These are phyloP conservation scores for Lyophyllum decastes DNA, from an alignment of 768 basidiomycete species.

Conservation along the genomic window DNA sequence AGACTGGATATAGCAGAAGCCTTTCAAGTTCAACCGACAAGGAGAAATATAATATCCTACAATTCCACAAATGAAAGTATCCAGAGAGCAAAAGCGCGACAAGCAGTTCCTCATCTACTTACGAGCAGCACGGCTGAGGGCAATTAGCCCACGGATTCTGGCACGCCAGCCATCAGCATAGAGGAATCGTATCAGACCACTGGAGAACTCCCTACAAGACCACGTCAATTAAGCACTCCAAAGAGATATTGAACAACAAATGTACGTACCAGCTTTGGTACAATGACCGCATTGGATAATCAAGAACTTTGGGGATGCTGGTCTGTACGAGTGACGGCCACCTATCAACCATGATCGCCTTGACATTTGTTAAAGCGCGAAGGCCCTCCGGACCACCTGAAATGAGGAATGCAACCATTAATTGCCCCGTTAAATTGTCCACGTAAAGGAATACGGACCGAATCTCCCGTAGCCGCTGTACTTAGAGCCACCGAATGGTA, in stretches of 20 bases:
- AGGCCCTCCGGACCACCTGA: constrained; percentile 92
- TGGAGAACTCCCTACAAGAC: constrained; percentile 48
- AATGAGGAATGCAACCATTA: constrained; percentile 11
- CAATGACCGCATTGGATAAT: constrained; percentile 82
- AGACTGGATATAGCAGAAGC: not conserved
- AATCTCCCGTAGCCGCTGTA: constrained; percentile 93
- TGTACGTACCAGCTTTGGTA: constrained; percentile 68
- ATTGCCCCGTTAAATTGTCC: constrained; percentile 4
- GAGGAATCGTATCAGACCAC: constrained; percentile 49
- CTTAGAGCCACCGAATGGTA: constrained; percentile 95
- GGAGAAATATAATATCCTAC: not conserved
- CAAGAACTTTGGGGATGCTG: constrained; percentile 79
- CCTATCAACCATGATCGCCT: constrained; percentile 84
- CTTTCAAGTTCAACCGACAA: not conserved
- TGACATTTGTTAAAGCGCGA: constrained; percentile 82
- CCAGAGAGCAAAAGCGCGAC: not conserved
- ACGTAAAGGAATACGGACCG: constrained; percentile 43
- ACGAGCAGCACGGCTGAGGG: constrained; percentile 32
- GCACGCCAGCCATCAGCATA: constrained; percentile 56
- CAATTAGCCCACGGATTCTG: constrained; percentile 43
- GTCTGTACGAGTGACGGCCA: constrained; percentile 87
- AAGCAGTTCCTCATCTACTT: constrained; percentile 20
- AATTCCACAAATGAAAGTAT: not conserved
- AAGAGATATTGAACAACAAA: not conserved
- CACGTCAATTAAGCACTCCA: not conserved